These are phyloP conservation scores for Pseudogymnoascus sp. DNA, from an alignment of 2,329 filamentous ascomycete genomes.

Conservation along the genomic window DNA sequence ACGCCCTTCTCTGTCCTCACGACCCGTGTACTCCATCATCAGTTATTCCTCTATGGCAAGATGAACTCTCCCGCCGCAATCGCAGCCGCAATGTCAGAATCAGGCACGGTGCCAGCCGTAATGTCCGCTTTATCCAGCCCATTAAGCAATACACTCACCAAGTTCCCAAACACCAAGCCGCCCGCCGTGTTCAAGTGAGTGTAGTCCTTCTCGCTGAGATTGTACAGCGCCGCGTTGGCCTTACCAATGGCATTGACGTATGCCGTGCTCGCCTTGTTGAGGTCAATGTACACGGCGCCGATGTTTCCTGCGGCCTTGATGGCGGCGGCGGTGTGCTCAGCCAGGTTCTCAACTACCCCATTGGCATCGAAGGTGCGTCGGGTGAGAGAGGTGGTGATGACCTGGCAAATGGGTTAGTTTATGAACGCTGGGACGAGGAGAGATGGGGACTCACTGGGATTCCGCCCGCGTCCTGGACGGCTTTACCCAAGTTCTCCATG, in stretches of 20 bases:
- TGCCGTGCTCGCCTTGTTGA: slow-evolving; percentile 37
- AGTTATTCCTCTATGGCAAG: neutral
- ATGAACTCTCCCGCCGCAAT: slow-evolving; percentile 16
- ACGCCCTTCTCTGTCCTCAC: neutral
- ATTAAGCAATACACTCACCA: slow-evolving; percentile 36
- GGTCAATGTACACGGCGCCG: slow-evolving; percentile 32
- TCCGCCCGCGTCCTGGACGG: slow-evolving; percentile 22
- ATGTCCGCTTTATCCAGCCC: slow-evolving; percentile 15
- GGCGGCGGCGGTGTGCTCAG: slow-evolving; percentile 33
- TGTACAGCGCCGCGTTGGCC: slow-evolving; percentile 36
- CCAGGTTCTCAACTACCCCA: slow-evolving; percentile 36
- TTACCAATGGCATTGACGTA: slow-evolving; percentile 42
- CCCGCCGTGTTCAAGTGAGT: slow-evolving; percentile 42
- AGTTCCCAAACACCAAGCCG: slow-evolving; percentile 38
- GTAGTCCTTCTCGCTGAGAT: slow-evolving; percentile 37
- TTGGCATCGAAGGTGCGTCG: slow-evolving; percentile 34
- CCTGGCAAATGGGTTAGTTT: slow-evolving; percentile 14
- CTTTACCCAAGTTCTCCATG: slow-evolving; percentile 28
- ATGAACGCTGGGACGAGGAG: neutral
- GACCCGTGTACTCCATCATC: neutral
- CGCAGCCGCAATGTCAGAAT: slow-evolving; percentile 14
- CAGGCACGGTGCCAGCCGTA: slow-evolving; percentile 7
- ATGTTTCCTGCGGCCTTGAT: slow-evolving; percentile 33
- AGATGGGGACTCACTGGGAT: slow-evolving; percentile 14
- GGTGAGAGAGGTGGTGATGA: slow-evolving; percentile 39